These are phyloP conservation scores for Fonsecaea nubica DNA, from an alignment of 2,329 filamentous ascomycete genomes.

Conservation along the genomic window DNA sequence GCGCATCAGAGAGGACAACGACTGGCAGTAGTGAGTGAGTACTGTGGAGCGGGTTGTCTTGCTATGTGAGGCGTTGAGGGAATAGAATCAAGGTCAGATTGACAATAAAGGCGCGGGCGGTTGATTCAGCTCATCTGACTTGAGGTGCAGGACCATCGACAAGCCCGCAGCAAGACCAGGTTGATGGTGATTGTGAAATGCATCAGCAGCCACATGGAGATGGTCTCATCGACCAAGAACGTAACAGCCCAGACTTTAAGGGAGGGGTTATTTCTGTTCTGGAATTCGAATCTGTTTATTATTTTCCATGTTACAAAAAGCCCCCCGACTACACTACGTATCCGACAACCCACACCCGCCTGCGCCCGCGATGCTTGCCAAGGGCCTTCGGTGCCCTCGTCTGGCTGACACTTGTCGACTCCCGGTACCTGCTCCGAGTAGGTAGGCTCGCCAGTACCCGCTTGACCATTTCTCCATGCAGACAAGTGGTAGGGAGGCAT, in stretches of 20 bases:
- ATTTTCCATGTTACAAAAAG: neutral
- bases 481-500: constrained; percentile 10
- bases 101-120: neutral
- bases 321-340: neutral
- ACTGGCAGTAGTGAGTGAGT: constrained; percentile 8
- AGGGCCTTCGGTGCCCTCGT: neutral
- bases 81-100: neutral
- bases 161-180: neutral
- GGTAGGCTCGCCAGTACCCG: neutral
- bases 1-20: constrained; percentile 13
- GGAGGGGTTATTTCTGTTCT: constrained; percentile 8
- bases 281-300: neutral
- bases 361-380: neutral
- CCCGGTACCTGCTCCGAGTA: neutral
- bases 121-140: constrained; percentile 9
- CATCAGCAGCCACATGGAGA: constrained; percentile 16
- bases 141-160: constrained; percentile 5
- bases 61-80: constrained; percentile 6
- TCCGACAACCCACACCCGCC: neutral
- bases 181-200: constrained; percentile 6
- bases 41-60: constrained; percentile 11
- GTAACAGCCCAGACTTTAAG: neutral
- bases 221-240: neutral
- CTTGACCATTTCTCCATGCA: neutral
- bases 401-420: neutral